Evolutionary conservation across 2,329 filamentous ascomycete genomes (phyloP), one percentile per base, ranked within the genome.

Genomic region (Apiospora koreana): DNA sequence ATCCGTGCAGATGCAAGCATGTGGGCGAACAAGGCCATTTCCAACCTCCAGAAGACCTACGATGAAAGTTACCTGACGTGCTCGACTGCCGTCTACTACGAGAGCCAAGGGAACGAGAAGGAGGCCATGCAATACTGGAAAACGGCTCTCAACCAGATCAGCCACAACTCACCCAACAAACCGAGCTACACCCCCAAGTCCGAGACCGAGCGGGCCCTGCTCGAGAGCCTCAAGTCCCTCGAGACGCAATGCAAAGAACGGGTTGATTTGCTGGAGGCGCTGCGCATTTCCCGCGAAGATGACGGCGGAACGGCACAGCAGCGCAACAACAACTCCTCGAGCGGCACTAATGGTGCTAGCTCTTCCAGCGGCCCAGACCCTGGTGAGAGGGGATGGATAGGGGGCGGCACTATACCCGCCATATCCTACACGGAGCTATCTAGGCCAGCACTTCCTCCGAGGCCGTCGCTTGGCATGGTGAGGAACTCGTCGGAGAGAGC

Each of bases 71-170:
- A 97, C 83, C 84, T 98, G 76, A 94, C 92, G 79, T 98, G 95
- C 83, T 98, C 95, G 18, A 98, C 95, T 1, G 95, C 95, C 48
- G 93, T 97, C 68, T 98, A 97, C 83, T 98, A 97, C 81, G 96
- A 99, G 84, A 90, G 92, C 80, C 62, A 98, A 94, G 94, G 94
- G 75, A 95, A 98, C 80, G 95, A 98, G 83, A 85, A 88, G 70
- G 95, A 98, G 86, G 95, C 96, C 18, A 88, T 97, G 80, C 89
- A 94, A 77, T 95, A 94, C 78, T 99, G 96, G 96, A 93, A 90
- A 79, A 89, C 90, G 71, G 95, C 95, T 4, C 91, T 98, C 69
- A 92, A 95, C 74, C 92, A 95, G 73, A 97, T 99, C 77, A 92
- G 93, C 79, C 93, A 95, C 77, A 92, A 96, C 82, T 93, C 94